These are phyloP conservation scores for Priceomyces fermenticarens DNA, from an alignment of 805 yeast genomes.

Conservation along the genomic window DNA sequence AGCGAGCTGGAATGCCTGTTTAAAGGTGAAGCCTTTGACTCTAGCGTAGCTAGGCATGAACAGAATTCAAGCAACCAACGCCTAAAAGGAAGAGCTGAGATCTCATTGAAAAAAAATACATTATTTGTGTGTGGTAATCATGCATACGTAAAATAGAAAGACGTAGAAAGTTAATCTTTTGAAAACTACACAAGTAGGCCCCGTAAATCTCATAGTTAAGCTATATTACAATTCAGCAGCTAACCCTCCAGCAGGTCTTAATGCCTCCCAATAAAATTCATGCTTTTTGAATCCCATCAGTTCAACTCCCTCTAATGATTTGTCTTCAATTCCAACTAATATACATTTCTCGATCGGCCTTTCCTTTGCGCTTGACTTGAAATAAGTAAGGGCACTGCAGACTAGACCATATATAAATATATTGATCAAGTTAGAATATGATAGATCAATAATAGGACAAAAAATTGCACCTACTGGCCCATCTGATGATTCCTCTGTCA, in stretches of 20 bases:
- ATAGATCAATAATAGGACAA: constrained; percentile 52
- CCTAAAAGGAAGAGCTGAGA: too few relatives aligned
- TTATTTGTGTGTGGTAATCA: too few relatives aligned
- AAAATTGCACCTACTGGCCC: constrained; percentile 47
- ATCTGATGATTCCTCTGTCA: constrained; percentile 32
- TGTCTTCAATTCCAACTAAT: constrained; percentile 35
- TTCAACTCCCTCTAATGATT: constrained; percentile 31
- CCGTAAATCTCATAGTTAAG: too few relatives aligned
- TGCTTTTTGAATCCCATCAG: constrained; percentile 42
- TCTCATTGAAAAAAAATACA: too few relatives aligned
- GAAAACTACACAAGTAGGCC: too few relatives aligned
- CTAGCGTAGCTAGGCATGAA: too few relatives aligned
- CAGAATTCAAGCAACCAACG: too few relatives aligned
- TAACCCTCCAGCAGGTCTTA: background rate
- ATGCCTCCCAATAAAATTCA: constrained; percentile 31
- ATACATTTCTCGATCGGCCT: constrained; percentile 26
- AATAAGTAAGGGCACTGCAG: constrained; percentile 51
- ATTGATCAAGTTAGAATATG: constrained; percentile 49
- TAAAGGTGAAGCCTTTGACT: too few relatives aligned
- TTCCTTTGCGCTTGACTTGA: constrained; percentile 33
- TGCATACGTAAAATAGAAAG: too few relatives aligned
- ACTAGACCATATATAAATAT: constrained; percentile 56
- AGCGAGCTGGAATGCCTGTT: too few relatives aligned
- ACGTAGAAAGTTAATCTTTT: too few relatives aligned
- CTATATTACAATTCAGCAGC: too few relatives aligned